These are phyloP conservation scores for Paralagenidium karlingii DNA, from an alignment of 352 stramenopile species.

Conservation along the genomic window DNA sequence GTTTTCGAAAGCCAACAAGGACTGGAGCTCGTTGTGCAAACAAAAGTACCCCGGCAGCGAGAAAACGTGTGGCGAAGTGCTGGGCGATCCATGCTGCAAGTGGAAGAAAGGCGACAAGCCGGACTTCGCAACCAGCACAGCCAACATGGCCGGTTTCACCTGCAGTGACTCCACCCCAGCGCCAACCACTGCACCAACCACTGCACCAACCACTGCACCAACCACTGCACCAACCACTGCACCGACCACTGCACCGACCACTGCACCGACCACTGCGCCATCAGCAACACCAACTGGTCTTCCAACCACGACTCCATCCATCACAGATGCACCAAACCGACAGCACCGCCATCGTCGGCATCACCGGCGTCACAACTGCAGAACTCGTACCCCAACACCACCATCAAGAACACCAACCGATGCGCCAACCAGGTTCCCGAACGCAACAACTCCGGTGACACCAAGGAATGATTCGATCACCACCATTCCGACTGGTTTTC, in stretches of 20 bases:
- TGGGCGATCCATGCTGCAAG: slow-evolving; percentile 8
- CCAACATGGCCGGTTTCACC: neutral
- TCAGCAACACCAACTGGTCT: slow-evolving; percentile 7
- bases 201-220: neutral
- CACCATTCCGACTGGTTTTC: no score
- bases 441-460: no score
- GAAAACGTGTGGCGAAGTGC: slow-evolving; percentile 2
- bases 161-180: no score
- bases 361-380: no score
- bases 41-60: slow-evolving; percentile 1
- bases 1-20: slow-evolving; percentile 3
- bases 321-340: slow-evolving; percentile 7
- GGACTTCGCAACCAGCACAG: slow-evolving; percentile 2
- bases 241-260: no score
- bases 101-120: slow-evolving; percentile 3
- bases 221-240: slow-evolving; percentile 1
- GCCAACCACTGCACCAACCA: no score
- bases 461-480: no score
- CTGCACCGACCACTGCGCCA: slow-evolving; percentile 6
- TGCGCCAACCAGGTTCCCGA: no score
- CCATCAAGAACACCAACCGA: no score
- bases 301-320: neutral
- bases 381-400: slow-evolving; percentile 9
- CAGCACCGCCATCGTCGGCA: no score
- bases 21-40: slow-evolving; percentile 6